Base-by-base conservation (phyloP, 805 yeast species). In the Ogataea paradorogensis region DNA sequence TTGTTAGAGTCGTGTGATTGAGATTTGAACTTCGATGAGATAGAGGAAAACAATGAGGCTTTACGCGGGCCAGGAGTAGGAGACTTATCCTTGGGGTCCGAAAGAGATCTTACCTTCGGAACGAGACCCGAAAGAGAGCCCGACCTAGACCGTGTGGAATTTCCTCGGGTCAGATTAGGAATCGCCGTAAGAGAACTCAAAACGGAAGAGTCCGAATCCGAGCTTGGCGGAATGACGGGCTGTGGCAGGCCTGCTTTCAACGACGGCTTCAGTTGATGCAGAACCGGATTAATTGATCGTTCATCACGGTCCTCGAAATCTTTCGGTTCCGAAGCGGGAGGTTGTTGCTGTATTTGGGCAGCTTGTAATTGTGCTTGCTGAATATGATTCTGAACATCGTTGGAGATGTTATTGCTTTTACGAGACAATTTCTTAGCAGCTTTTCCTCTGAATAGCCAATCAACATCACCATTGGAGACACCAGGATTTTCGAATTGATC, bases 361-460 rank as follows among this genome's bases (percentile, higher is more conserved):
- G 53, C 55, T 38, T 53, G 54, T 23, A 48, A 50, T 37, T 58
- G 62, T 9, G 61, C 61, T 25, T 50, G 57, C 38, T 54, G 47
- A 2, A 56, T 37, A 24, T 59, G 65, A 9, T 61, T 53, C 41
- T 60, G 61, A 15, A 56, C 63, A 24, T 59, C 64, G 27, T 45
- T 51, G 33, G 55, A 56, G 9, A 61, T 48, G 10, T 54, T 51
- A 32, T 53, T 55, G 20, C 59, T 55, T 48, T 68, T 71, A 48
- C 73, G 74, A 28, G 73, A 64, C 34, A 73, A 55, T 47, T 74
- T 78, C 62, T 75, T 78, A 24, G 61, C 69, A 28, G 81, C 79
- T 56, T 81, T 81, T n/a, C 90, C 90, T 52, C 88, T 69, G 56
- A 84, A 84, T 20, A 85, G 66, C 95, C 95, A 85, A 55, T 84